A percentile compares a stretch with the other conserved stretches of the same genome.
Evolutionary conservation across 257 asterid species (phyloP).

Genomic region (Nicotiana undulata): DNA sequence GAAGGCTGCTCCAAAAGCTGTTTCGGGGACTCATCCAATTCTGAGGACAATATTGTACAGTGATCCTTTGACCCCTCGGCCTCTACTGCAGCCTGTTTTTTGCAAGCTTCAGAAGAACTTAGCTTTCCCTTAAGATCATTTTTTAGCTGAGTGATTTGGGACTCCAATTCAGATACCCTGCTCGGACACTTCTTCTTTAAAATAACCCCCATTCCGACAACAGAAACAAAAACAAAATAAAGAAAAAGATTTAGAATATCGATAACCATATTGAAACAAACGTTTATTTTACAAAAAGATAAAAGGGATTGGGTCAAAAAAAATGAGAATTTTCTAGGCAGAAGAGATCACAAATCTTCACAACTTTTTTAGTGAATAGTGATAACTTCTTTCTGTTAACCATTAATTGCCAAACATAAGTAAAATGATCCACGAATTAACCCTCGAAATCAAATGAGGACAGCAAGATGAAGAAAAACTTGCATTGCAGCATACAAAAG

Average conservation of each 20-base stretch:
- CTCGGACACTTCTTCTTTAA: slow-evolving; percentile 42
- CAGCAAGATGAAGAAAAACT: background rate
- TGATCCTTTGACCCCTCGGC: slow-evolving; percentile 63
- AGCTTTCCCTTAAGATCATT: slow-evolving; percentile 75
- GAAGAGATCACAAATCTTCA: background rate
- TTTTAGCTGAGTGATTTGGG: slow-evolving; percentile 65
- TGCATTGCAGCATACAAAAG: background rate
- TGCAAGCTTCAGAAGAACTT: slow-evolving; percentile 56
- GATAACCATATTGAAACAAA: background rate
- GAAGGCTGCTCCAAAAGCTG: slow-evolving; percentile 23
- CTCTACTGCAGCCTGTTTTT: slow-evolving; percentile 61
- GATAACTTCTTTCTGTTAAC: background rate
- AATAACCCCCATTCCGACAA: background rate
- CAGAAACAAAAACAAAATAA: background rate
- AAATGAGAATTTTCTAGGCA: background rate
- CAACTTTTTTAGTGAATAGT: background rate
- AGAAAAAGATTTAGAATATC: background rate
- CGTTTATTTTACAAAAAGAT: background rate
- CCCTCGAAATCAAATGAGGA: background rate
- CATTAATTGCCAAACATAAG: background rate
- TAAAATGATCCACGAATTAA: background rate
- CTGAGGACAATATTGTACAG: slow-evolving; percentile 37
- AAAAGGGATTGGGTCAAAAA: background rate
- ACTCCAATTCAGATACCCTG: slow-evolving; percentile 61
- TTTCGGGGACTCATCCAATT: slow-evolving; percentile 51